Evolutionary conservation across 2,329 filamentous ascomycete genomes (phyloP).

Genomic region (Xenoacremonium recifei): DNA sequence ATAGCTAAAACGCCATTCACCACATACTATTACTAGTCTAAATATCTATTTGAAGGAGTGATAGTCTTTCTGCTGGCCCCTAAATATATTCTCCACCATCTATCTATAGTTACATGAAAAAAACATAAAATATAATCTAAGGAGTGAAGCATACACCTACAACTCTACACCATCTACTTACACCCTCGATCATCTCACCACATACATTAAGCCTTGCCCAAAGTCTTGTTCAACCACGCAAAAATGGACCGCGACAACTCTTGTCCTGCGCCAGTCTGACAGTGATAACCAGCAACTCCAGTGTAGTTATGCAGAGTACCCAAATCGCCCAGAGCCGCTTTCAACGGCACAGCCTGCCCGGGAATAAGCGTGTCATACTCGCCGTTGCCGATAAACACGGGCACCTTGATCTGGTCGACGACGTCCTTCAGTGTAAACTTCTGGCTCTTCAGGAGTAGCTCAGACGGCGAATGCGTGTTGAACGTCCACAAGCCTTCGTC

Average conservation of each 20-base stretch:
- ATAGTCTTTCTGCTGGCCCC: no score
- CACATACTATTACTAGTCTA: no score
- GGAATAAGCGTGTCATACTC: conserved; percentile 7
- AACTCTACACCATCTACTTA: conserved; percentile 9
- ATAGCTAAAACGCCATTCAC: no score
- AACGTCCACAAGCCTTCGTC: conserved; percentile 14
- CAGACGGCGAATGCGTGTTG: conserved; percentile 7
- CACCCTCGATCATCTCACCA: no score
- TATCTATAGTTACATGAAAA: no score
- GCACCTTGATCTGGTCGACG: conserved; percentile 7
- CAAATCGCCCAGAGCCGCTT: conserved; percentile 10
- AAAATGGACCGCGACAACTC: conserved; percentile 9
- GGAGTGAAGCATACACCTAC: no score
- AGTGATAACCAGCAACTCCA: conserved; percentile 13
- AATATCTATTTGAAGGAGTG: no score
- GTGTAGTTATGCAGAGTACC: conserved; percentile 11
- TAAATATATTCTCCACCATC: no score
- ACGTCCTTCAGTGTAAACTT: conserved; percentile 5
- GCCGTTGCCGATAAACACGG: conserved; percentile 12
- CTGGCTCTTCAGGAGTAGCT: conserved; percentile 8
- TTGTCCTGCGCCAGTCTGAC: conserved; percentile 12
- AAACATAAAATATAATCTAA: no score
- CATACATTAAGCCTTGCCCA: not conserved
- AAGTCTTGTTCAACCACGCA: conserved; percentile 11
- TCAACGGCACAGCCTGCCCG: conserved; percentile 9